Evolutionary conservation across 2,329 filamentous ascomycete species (phyloP).

Genomic region (Mycogone perniciosa): DNA sequence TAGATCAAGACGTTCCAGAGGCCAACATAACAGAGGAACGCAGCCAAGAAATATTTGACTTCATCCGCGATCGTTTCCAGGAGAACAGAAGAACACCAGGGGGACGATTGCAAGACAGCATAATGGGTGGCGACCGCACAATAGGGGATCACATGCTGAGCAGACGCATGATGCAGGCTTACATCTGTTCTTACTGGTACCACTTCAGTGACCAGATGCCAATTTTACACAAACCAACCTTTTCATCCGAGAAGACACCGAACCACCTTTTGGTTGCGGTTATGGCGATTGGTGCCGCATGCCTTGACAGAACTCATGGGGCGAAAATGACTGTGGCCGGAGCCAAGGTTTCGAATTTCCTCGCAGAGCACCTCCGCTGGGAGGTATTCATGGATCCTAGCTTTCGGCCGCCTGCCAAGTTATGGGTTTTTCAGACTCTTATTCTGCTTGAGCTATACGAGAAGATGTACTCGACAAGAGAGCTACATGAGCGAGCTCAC

Average conservation of each 20-base stretch:
- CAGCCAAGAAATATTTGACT: slow-evolving; percentile 72
- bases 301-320: slow-evolving; percentile 76
- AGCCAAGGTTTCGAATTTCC: slow-evolving; percentile 79
- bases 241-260: slow-evolving; percentile 78
- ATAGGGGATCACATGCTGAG: slow-evolving; percentile 64
- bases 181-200: slow-evolving; percentile 89
- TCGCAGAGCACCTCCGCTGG: slow-evolving; percentile 92
- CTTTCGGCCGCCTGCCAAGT: slow-evolving; percentile 84
- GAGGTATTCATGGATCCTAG: slow-evolving; percentile 89
- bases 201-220: slow-evolving; percentile 93
- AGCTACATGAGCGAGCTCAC: slow-evolving; percentile 87
- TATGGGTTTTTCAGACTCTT: slow-evolving; percentile 93
- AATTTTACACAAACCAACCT: slow-evolving; percentile 90
- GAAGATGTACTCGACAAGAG: slow-evolving; percentile 93
- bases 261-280: slow-evolving; percentile 80
- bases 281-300: slow-evolving; percentile 88
- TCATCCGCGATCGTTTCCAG: slow-evolving; percentile 76
- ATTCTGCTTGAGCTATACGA: slow-evolving; percentile 88
- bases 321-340: slow-evolving; percentile 66
- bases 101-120: slow-evolving; percentile 66
- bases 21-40: slow-evolving; percentile 82
- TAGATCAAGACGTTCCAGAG: slow-evolving; percentile 74
- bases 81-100: slow-evolving; percentile 70
- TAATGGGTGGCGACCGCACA: slow-evolving; percentile 72
- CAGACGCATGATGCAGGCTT: slow-evolving; percentile 90